Base-by-base conservation (phyloP, 2,329 filamentous ascomycete species). In the Trichoderma lentiforme region DNA sequence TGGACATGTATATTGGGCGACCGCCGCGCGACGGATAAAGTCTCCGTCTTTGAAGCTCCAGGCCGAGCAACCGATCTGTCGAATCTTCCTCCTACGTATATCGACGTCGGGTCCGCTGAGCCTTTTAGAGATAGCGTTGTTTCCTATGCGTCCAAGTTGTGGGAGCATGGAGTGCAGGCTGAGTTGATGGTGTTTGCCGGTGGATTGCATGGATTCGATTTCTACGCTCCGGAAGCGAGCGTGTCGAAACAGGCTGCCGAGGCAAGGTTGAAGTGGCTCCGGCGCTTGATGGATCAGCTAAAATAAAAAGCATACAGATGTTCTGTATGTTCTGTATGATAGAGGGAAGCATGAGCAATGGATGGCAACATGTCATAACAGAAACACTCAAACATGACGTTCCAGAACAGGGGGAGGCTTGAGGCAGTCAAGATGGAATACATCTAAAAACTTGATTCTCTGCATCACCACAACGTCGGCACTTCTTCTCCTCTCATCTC, bases 401-500 rank as follows among this genome's bases (percentile, higher is more conserved):
- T 21, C 1, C 32, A 18, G 21, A 26, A 62, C 3, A n/a, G n/a
- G n/a, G n/a, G n/a, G n/a, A 43, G 24, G 6, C 24, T 7, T 34
- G 28, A 56, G 14, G n/a, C 47, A 56, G 6, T 28, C 15, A 34
- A 8, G n/a, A 18, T 36, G 30, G 30, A n/a, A 14, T 24, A 9
- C 21, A 15, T 12, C 30, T 61, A 21, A 24, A 18, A 47, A 51
- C 15, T 30, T 53, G 26, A 34, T 53, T 53, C 62, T 51, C 47
- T 21, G 21, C 63, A 57, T 66, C 63, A 66, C 65, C 65, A 68
- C 12, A 68, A 39, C 6, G 53, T 36, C 8, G 53, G 65, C 53
- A 68, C 28, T 1, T 68, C 65, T 3, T 79, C 78, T 12, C 78
- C 78, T 43, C 78, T 73, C 18, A 79, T 47, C 61, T 75, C 74